Conservation (phyloP, 257 asterid species). For the Przewalskia tangutica region DNA sequence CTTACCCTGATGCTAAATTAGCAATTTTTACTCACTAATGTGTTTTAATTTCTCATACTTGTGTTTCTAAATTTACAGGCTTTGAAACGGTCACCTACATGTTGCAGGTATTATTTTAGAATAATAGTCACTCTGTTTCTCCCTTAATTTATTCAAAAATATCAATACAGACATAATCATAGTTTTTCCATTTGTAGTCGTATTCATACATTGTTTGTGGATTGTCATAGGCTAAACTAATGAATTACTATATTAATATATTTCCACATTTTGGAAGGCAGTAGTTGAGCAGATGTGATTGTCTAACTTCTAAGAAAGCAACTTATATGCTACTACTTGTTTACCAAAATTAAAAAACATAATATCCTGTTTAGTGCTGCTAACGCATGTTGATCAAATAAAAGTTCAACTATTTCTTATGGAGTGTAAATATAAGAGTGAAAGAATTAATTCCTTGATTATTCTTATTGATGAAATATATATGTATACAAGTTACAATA, state of each 20-base stretch:
- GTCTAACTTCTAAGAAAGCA: conserved; percentile 14
- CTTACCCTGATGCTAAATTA: neutral
- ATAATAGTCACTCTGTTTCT: neutral
- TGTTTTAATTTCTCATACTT: neutral
- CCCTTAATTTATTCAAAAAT: neutral
- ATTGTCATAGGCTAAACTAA: neutral
- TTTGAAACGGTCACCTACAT: conserved; percentile 94
- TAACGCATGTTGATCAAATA: neutral
- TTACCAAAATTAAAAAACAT: neutral
- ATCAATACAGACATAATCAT: neutral
- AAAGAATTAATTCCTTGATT: no score
- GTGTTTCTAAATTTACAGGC: conserved; percentile 31
- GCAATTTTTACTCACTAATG: neutral
- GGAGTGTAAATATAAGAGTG: neutral
- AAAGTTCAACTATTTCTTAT: neutral
- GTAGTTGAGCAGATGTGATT: conserved; percentile 11
- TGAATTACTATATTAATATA: neutral
- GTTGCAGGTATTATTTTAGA: conserved; percentile 54
- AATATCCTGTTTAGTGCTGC: neutral
- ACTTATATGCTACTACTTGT: neutral
- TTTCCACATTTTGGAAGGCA: neutral
- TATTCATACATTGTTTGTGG: neutral
- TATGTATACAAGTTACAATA: no score
- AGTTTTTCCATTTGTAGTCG: neutral
- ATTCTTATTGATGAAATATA: no score